Base-by-base conservation (phyloP, 371 early-diverging fungal genomes). In the Lichtheimia ornata region DNA sequence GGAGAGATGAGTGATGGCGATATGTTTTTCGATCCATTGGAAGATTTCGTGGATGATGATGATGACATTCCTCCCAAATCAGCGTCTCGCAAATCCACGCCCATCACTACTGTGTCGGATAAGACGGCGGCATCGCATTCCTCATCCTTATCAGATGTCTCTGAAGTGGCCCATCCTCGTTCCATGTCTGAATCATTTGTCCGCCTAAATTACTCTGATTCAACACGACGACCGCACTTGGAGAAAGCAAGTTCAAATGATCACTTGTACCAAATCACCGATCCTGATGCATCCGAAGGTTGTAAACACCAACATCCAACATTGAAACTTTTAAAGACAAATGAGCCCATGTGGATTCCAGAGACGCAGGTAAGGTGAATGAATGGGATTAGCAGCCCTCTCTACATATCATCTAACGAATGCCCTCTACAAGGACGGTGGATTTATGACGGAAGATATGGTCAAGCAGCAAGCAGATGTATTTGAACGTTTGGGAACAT, bases 371-470 rank as follows among this genome's bases (percentile, higher is more conserved):
- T 84, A 76, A 47, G 44, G 2, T 18, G 17, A n/a, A n/a, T n/a
- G n/a, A n/a, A n/a, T n/a, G n/a, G n/a, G 11, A 47, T 18, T 3
- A 47, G 1, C 1, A 7, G n/a, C n/a, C 11, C 17, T 18, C 14
- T 6, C 13, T 5, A 47, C 0, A 11, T 7, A 6, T 22, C 22
- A 22, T 22, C 15, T 54, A 5, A 74, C 6, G 2, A 11, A 35
- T 35, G 11, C 2, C 2, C 11, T 35, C 22, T 22, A 43, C 12
- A 43, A 88, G 81, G 87, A 91, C 45, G 81, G 86, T 2, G 94
- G 93, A 4, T 85, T 88, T 20, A 86, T 95, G 87, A 94, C 97
- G 1, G 94, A 94, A 58, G 97, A 97, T 71, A 91, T 94, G 94
- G 73, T 95, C 20, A 70, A 74, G 11, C 90, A 91, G 53, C 93